Evolutionary conservation across 1,284 basidiomycete species (phyloP).

Genomic region (Ustilago lituana): DNA sequence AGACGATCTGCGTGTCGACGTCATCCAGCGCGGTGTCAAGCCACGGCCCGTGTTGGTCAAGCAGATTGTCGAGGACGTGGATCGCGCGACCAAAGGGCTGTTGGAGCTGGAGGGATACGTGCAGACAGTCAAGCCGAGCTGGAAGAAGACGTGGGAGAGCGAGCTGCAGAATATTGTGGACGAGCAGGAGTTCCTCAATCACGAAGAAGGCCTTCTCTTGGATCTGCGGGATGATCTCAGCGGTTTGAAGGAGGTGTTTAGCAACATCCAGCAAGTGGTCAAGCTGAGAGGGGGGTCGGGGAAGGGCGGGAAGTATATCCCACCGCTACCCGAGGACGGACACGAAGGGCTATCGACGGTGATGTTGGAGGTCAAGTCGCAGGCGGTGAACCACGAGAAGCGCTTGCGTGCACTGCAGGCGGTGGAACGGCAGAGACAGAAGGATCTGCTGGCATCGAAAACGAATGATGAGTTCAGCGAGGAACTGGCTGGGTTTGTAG

Average conservation of each 20-base stretch:
- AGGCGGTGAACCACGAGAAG: constrained; percentile 65
- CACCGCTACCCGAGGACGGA: constrained; percentile 62
- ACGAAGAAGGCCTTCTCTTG: constrained; percentile 63
- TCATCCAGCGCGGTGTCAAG: constrained; percentile 85
- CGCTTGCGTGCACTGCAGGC: constrained; percentile 64
- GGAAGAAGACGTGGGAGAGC: constrained; percentile 98
- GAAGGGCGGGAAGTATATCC: constrained; percentile 55
- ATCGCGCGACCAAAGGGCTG: constrained; percentile 77
- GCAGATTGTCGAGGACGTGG: constrained; percentile 79
- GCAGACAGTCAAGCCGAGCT: constrained; percentile 89
- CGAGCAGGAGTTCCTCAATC: constrained; percentile 88
- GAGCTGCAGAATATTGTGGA: constrained; percentile 96
- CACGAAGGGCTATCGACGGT: constrained; percentile 64
- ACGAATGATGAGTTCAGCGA: constrained; percentile 63
- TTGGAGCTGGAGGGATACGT: constrained; percentile 84
- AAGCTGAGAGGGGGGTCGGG: constrained; percentile 54
- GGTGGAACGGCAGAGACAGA: constrained; percentile 60
- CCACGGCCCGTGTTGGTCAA: constrained; percentile 81
- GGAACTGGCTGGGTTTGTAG: constrained; percentile 65
- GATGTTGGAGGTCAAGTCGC: constrained; percentile 65
- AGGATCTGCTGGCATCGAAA: constrained; percentile 48
- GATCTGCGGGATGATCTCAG: constrained; percentile 62
- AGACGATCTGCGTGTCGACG: constrained; percentile 89
- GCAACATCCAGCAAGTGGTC: constrained; percentile 66
- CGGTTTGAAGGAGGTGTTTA: constrained; percentile 63